Base-by-base conservation (phyloP, 441 rosid genomes). In the Cnidoscolus chayamansa region DNA sequence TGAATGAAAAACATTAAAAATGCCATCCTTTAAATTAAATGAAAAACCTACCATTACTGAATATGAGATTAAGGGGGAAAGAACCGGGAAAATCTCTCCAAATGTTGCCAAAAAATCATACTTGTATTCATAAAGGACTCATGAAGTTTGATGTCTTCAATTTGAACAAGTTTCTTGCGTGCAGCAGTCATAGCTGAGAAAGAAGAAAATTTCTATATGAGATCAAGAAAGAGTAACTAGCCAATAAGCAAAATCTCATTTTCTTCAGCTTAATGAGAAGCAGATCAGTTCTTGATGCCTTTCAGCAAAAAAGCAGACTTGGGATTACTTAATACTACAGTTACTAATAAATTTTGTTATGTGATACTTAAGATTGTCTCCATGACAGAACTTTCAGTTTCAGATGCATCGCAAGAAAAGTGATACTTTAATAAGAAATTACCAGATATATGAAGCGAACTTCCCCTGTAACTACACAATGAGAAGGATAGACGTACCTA, bases 401-500 rank as follows among this genome's bases (percentile, higher is more conserved):
- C 35, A 7, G 37, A 30, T 2, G 45, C 50, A 25, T 37, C 56
- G 13, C n/a, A 13, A 47, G n/a, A 35, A 35, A 35, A 35, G 40
- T 35, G 40, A 35, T 7, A 65, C 10, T 45, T 19, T 6, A 19
- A 19, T 5, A 65, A 65, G 16, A 1, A 47, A 12, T 47, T 35
- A 40, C n/a, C 67, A 11, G 53, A 40, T 5, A 32, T 3, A 7
- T 17, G 31, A 62, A 16, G 19, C 51, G 16, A 63, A 58, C 48
- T 0, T 19, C 20, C 32, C 48, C 19, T 25, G 55, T 31, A 70
- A 70, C 35, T 15, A 19, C 15, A 43, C 47, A 55, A 20, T 8
- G 11, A 66, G 30, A 49, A 72, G 55, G 67, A 48, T 67, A 17
- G 37, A 82, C 59, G 7, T 47, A 76, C 70, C 66, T 56, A 15